These are phyloP conservation scores for Leptodontidium sp. DNA, from an alignment of 2,329 filamentous ascomycete species.

Conservation along the genomic window DNA sequence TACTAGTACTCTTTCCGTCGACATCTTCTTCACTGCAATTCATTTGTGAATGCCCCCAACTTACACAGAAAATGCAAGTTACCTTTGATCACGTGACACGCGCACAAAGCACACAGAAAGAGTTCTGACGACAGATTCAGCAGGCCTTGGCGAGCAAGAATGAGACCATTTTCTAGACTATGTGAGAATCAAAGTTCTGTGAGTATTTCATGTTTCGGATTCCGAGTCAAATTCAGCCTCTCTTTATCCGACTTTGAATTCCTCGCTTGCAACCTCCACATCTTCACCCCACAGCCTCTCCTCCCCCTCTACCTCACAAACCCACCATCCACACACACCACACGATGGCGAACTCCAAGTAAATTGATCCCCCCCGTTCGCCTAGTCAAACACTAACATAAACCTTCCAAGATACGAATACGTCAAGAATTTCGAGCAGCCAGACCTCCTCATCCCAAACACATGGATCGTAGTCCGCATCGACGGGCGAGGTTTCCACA, in stretches of 20 bases:
- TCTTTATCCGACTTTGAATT: neutral
- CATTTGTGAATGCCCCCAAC: too few species aligned
- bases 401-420: conserved; percentile 79
- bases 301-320: neutral
- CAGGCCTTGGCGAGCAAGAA: too few species aligned
- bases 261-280: conserved; percentile 12
- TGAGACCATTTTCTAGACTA: too few species aligned
- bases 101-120: too few species aligned
- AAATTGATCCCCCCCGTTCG: neutral
- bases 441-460: conserved; percentile 81
- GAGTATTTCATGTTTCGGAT: too few species aligned
- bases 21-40: too few species aligned
- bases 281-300: neutral
- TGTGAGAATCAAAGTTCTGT: too few species aligned
- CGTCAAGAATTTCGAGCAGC: conserved; percentile 87
- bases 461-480: conserved; percentile 96
- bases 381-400: neutral
- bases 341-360: conserved; percentile 46
- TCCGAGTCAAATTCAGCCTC: neutral
- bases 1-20: too few species aligned
- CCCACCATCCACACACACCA: neutral
- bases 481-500: conserved; percentile 94
- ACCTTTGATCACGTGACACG: too few species aligned
- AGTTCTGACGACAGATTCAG: too few species aligned
- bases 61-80: too few species aligned